These are phyloP conservation scores for Salix udensis DNA, from an alignment of 345 rosid genomes.

Conservation along the genomic window DNA sequence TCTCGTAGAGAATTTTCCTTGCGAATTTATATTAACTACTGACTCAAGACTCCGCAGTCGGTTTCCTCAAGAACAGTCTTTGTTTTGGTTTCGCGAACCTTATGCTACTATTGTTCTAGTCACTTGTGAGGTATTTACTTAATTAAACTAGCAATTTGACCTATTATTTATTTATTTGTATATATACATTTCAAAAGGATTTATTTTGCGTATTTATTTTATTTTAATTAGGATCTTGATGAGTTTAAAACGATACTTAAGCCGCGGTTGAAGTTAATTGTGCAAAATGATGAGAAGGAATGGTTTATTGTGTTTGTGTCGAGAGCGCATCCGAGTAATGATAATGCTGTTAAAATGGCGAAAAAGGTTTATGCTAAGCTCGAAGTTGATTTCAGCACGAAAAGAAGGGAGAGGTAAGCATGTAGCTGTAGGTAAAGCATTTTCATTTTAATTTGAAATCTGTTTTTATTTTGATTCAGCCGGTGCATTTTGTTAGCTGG, in stretches of 20 bases:
- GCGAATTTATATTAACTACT: constrained; percentile 80
- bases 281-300: constrained; percentile 87
- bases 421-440: neutral
- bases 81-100: constrained; percentile 91
- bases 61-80: constrained; percentile 76
- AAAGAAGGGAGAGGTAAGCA: constrained; percentile 84
- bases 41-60: constrained; percentile 92
- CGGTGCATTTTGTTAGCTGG: neutral
- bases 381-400: constrained; percentile 93
- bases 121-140: constrained; percentile 77
- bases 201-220: neutral
- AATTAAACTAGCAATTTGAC: neutral
- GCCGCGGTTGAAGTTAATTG: constrained; percentile 85
- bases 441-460: neutral
- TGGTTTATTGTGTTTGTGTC: constrained; percentile 97
- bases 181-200: neutral
- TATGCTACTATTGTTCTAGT: constrained; percentile 88
- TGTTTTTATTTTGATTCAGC: neutral
- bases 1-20: constrained; percentile 68
- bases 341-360: constrained; percentile 76
- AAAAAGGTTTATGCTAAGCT: constrained; percentile 85
- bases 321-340: constrained; percentile 87
- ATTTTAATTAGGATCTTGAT: constrained; percentile 68
- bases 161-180: neutral
- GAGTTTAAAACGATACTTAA: constrained; percentile 92